Base-by-base conservation (phyloP, 768 basidiomycete species). In the Mycena rebaudengoi region DNA sequence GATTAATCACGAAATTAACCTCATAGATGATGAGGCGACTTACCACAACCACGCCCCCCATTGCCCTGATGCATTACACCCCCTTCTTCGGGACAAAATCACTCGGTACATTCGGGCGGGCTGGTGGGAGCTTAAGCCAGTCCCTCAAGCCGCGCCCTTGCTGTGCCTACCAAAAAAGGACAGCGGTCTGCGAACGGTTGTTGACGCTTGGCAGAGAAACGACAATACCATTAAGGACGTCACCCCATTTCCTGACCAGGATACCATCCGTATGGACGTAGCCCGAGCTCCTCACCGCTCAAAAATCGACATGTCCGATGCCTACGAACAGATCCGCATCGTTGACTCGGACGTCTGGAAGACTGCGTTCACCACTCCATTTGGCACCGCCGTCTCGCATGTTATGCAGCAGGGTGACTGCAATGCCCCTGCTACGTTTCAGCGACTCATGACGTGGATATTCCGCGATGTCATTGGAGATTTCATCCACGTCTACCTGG, bases 371-470 rank as follows among this genome's bases (percentile, higher is more conserved):
- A 66, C 74, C 0, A 81, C 48, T 5, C 29, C 32, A 16, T 50
- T 30, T 21, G 48, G 48, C 6, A 50, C 48, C 23, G 28, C 32
- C 6, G 28, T 6, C 10, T 30, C 29, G 28, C 48, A 32, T 10
- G 28, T 50, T 5, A 50, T 50, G 48, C 25, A 50, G 79, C 43
- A 85, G n/a, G n/a, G n/a, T n/a, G n/a, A n/a, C n/a, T n/a, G n/a
- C n/a, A n/a, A n/a, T n/a, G n/a, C n/a, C n/a, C 81, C 80, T 0
- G 70, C 80, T 0, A 86, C 83, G 0, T 86, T 82, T 53, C 84
- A 86, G 55, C 32, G 74, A 0, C 62, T 85, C 0, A 83, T 85
- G 78, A 82, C 73, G 0, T 28, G 58, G 2, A 74, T 83, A 23
- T 82, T 85, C 45, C 60, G 73, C 0, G 73, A 80, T 1, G 39